These are phyloP conservation scores for Alternaria consortialis DNA, from an alignment of 2,329 filamentous ascomycete species.

Conservation along the genomic window DNA sequence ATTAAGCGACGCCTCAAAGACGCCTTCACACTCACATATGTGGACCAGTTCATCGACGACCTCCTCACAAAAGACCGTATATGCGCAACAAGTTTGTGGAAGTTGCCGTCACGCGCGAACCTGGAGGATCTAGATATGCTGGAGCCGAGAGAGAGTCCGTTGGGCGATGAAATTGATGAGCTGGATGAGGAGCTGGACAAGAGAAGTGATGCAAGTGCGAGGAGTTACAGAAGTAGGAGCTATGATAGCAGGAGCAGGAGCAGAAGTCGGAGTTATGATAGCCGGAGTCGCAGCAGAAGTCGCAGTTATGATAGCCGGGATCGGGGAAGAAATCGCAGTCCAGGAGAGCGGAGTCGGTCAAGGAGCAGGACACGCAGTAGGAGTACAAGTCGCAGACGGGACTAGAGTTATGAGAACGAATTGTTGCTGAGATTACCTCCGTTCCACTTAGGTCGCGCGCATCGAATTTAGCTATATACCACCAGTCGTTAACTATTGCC, in stretches of 20 bases:
- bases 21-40: constrained; percentile 77
- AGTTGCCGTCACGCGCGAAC: constrained; percentile 81
- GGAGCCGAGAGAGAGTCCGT: constrained; percentile 82
- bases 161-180: constrained; percentile 79
- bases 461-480: no score
- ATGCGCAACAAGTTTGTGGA: constrained; percentile 91
- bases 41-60: constrained; percentile 96
- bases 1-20: constrained; percentile 77
- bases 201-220: constrained; percentile 20
- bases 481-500: no score
- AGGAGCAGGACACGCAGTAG: constrained; percentile 7
- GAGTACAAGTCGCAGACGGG: constrained; percentile 6
- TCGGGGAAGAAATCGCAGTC: constrained; percentile 14
- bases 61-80: constrained; percentile 87
- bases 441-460: no score
- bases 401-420: neutral
- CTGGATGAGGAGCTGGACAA: constrained; percentile 35
- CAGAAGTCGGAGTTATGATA: constrained; percentile 28
- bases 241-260: constrained; percentile 20
- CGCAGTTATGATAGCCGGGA: constrained; percentile 18
- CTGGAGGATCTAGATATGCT: constrained; percentile 89
- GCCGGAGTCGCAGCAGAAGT: constrained; percentile 25
- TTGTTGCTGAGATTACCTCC: no score
- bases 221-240: constrained; percentile 24
- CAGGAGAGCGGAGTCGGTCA: constrained; percentile 3